Evolutionary conservation across 768 basidiomycete species (phyloP).

Genomic region (Tylopilus plumbeoviolaceoides): DNA sequence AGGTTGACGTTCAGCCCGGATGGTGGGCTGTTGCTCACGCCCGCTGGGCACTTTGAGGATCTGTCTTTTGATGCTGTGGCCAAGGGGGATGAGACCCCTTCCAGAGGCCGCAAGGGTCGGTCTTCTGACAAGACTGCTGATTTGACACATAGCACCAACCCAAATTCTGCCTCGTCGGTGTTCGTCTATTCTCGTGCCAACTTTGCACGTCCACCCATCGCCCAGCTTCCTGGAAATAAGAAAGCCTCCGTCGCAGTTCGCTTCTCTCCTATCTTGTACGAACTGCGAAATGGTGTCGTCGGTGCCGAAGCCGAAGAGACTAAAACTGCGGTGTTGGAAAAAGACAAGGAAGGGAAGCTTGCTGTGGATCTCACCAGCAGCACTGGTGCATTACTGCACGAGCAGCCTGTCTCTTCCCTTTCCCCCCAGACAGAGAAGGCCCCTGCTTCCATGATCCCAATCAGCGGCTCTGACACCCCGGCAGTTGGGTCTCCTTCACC

Average conservation of each 20-base stretch:
- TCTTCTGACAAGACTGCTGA: constrained; percentile 35
- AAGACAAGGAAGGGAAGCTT: constrained; percentile 56
- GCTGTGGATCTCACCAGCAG: constrained; percentile 56
- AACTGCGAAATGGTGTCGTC: constrained; percentile 64
- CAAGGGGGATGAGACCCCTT: constrained; percentile 40
- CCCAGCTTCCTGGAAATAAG: constrained; percentile 93
- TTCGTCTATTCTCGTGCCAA: constrained; percentile 97
- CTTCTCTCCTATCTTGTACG: constrained; percentile 92
- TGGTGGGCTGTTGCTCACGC: constrained; percentile 88
- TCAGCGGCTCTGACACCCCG: constrained; percentile 7
- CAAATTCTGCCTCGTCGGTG: constrained; percentile 57
- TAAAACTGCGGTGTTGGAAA: constrained; percentile 62
- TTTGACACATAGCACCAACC: constrained; percentile 27
- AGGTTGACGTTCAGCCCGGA: constrained; percentile 93
- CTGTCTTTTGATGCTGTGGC: constrained; percentile 49
- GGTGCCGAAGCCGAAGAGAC: constrained; percentile 37
- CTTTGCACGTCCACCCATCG: constrained; percentile 88
- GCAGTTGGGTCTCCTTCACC: constrained; percentile 10
- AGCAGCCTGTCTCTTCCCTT: constrained; percentile 4
- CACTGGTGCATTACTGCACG: constrained; percentile 5
- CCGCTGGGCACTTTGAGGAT: constrained; percentile 97
- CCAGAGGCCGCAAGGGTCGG: constrained; percentile 56
- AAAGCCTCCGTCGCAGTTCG: constrained; percentile 92
- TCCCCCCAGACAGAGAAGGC: constrained; percentile 21
- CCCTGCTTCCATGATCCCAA: constrained; percentile 1